A percentile compares a stretch with the other conserved stretches of the same genome.
Conservation (phyloP, 805 yeast species). For the Grigorovia yakushimaensis region DNA sequence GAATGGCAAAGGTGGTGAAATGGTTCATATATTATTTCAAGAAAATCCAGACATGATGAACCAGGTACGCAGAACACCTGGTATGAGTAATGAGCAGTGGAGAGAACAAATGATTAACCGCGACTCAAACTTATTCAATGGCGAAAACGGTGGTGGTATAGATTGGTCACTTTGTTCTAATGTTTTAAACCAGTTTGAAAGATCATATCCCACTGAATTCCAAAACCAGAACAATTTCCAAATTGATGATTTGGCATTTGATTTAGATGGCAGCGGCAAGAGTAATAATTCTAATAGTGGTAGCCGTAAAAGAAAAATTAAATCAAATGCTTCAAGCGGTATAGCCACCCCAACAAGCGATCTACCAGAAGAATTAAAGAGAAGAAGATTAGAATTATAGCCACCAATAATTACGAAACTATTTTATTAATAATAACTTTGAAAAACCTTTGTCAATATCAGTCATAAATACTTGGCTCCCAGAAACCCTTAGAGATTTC, state of each 20-base stretch:
- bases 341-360: constrained; percentile 30
- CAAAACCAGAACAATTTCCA: constrained; percentile 22
- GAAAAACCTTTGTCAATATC: too few species aligned
- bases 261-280: constrained; percentile 28
- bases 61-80: constrained; percentile 15
- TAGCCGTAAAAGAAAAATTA: constrained; percentile 21
- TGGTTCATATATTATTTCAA: constrained; percentile 27
- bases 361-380: constrained; percentile 23
- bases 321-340: constrained; percentile 14
- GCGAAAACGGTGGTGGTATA: constrained; percentile 12
- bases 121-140: constrained; percentile 19
- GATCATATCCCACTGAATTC: constrained; percentile 27
- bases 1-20: constrained; percentile 31
- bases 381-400: constrained; percentile 26
- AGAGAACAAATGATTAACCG: constrained; percentile 17
- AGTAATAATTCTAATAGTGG: constrained; percentile 10
- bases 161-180: constrained; percentile 26
- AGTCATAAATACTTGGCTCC: too few species aligned
- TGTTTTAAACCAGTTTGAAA: constrained; percentile 26
- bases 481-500: too few species aligned
- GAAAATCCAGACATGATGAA: constrained; percentile 28
- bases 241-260: constrained; percentile 29
- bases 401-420: too few species aligned
- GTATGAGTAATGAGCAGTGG: constrained; percentile 19
- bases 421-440: too few species aligned